Base-by-base conservation (phyloP, 495 filamentous ascomycete genomes). In the Neurospora sp. region DNA sequence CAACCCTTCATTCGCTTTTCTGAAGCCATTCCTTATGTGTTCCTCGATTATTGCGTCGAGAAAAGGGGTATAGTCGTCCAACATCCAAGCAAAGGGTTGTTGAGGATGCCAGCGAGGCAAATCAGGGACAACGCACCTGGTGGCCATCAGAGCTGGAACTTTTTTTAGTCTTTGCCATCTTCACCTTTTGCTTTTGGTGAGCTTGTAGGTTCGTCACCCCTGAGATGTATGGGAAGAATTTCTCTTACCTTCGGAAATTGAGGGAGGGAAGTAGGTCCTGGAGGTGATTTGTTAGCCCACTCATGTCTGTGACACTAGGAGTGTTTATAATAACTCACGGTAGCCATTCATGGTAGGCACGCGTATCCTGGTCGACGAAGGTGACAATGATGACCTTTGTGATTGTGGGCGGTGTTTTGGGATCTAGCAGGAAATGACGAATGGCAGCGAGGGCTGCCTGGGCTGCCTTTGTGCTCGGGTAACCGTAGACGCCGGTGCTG, bases 401-500 rank as follows among this genome's bases (percentile, higher is more conserved):
- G 70, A 98, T 80, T 77, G 84, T 83, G 37, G 81, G 76, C 27
- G 87, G 89, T 31, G 86, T 80, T 16, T 86, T 81, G 20, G 84
- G 79, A 22, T 90, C 59, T 12, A 27, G 88, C 72, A 98, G 77
- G 77, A 93, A 98, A 39, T 84, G 80, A 69, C 90, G 88, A 20
- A 96, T 91, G 12, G 92, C 89, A 41, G 85, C 82, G 70, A 91
- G 80, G 3, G 92, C 96, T 48, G 88, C 84, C 27, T 82, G 76
- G 1, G 93, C 93, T 16, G 95, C 96, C 40, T 89, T 84, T 3
- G 77, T 73, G 76, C 88, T 91, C 5, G 94, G 95, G 79, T 96
- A 99, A 8, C 94, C 93, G 79, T 97, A 98, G 0, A 97, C 78
- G 1, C 96, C 96, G 11, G 95, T 97, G 76, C 93, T 96, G 69